Evolutionary conservation across 1,139 yeast genomes (phyloP).

Genomic region (Lodderomyces jiufengensis): DNA sequence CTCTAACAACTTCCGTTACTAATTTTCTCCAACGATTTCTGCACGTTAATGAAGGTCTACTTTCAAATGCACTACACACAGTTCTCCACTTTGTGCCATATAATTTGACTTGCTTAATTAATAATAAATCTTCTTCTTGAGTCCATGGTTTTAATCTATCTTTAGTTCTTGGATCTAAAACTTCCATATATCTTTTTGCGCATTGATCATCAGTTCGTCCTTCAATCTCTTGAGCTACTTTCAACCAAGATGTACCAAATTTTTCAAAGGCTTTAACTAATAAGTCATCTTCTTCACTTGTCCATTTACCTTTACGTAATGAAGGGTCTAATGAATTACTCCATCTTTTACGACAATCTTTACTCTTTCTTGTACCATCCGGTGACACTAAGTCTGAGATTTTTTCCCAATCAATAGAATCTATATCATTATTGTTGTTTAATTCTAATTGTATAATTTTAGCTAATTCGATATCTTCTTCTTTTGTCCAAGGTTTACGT

Average conservation of each 20-base stretch:
- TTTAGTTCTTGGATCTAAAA: conserved; percentile 75
- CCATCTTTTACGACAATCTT: conserved; percentile 76
- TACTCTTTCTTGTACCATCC: conserved; percentile 49
- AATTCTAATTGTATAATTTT: conserved; percentile 11
- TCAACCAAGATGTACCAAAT: conserved; percentile 84
- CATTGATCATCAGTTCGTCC: conserved; percentile 96
- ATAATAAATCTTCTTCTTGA: conserved; percentile 65
- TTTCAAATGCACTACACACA: conserved; percentile 65
- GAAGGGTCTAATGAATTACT: conserved; percentile 77
- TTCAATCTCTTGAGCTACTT: conserved; percentile 67
- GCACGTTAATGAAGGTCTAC: conserved; percentile 86
- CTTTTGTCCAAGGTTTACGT: conserved; percentile 65
- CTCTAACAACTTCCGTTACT: conserved; percentile 69
- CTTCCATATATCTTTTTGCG: conserved; percentile 87
- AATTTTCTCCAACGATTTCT: conserved; percentile 90
- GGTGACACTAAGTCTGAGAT: conserved; percentile 45
- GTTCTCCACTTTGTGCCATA: conserved; percentile 94
- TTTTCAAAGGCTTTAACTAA: conserved; percentile 60
- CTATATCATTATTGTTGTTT: conserved; percentile 23
- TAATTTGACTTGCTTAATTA: conserved; percentile 61
- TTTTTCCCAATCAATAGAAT: conserved; percentile 62
- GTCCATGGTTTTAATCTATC: conserved; percentile 82
- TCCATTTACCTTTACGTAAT: conserved; percentile 84
- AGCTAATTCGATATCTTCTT: conserved; percentile 53
- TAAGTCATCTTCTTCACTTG: conserved; percentile 71